Evolutionary conservation across 75 land plant species (phyloP).

Genomic region (Larix kaempferi): DNA sequence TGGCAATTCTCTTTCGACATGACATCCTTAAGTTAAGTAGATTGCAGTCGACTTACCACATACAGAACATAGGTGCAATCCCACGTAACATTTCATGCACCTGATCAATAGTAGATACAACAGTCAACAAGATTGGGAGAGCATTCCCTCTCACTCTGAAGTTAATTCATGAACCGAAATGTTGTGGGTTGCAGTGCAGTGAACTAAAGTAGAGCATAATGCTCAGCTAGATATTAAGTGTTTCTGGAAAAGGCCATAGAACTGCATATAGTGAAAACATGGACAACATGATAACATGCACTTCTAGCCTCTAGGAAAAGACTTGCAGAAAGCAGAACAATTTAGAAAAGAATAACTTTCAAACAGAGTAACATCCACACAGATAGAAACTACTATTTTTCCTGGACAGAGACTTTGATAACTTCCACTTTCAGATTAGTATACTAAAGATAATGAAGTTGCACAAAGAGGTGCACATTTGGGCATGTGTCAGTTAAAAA

Average conservation of each 20-base stretch:
- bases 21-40: neutral
- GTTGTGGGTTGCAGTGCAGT: neutral
- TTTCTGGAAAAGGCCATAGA: neutral
- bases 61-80: slow-evolving; percentile 9
- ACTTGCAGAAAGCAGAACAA: too few species aligned
- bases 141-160: slow-evolving; percentile 3
- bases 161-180: slow-evolving; percentile 8
- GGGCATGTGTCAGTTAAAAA: neutral
- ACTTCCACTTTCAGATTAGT: slow-evolving; percentile 3
- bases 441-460: neutral
- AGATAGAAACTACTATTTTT: too few species aligned
- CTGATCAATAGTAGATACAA: slow-evolving; percentile 14
- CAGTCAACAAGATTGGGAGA: slow-evolving; percentile 5
- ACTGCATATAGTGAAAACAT: neutral
- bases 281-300: too few species aligned
- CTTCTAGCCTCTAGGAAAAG: too few species aligned
- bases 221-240: neutral
- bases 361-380: neutral
- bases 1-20: neutral
- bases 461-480: neutral
- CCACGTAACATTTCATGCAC: slow-evolving; percentile 13
- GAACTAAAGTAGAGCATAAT: neutral
- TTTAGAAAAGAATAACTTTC: too few species aligned
- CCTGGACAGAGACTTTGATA: neutral
- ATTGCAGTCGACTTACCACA: slow-evolving; percentile 11